Conservation (phyloP, 352 stramenopile genomes). For the Pythium rishiriense region DNA sequence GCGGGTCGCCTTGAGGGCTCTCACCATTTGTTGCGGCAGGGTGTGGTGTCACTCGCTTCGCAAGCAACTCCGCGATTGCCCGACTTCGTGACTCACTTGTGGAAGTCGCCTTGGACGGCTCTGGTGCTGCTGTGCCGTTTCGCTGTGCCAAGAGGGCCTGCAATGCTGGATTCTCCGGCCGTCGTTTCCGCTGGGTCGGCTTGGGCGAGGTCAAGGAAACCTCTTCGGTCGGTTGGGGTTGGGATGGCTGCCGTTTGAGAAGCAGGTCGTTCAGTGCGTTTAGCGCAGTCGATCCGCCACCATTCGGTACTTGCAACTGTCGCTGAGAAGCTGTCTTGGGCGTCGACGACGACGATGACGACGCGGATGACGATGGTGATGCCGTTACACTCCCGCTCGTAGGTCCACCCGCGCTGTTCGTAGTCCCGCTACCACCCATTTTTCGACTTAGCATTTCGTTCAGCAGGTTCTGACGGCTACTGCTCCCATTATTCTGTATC, state of each 20-base stretch:
- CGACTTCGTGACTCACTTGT: slow-evolving; percentile 12
- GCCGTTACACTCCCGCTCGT: slow-evolving; percentile 9
- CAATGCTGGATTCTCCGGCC: slow-evolving; percentile 20
- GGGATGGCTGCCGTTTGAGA: slow-evolving; percentile 18
- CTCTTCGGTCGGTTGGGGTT: slow-evolving; percentile 1
- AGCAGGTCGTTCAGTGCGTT: slow-evolving; percentile 24
- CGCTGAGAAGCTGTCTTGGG: slow-evolving; percentile 13
- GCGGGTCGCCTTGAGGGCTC: not conserved
- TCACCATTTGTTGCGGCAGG: not conserved
- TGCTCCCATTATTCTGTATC: slow-evolving; percentile 16
- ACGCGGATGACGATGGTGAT: slow-evolving; percentile 14
- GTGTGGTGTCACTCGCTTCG: slow-evolving; percentile 16
- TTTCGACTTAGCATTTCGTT: slow-evolving; percentile 17
- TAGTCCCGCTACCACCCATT: slow-evolving; percentile 4
- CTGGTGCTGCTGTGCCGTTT: not conserved
- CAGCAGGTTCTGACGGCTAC: slow-evolving; percentile 12
- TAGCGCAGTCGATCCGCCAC: slow-evolving; percentile 11
- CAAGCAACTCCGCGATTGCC: slow-evolving; percentile 21
- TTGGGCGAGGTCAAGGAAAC: not conserved
- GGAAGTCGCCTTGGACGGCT: not conserved
- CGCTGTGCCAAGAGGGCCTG: slow-evolving; percentile 24
- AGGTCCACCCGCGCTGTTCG: not conserved
- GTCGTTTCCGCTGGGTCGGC: slow-evolving; percentile 9
- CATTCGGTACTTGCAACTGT: not conserved
- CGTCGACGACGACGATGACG: slow-evolving; percentile 20